Evolutionary conservation across 192 early-diverging fungal species (phyloP).

Genomic region (Umbelopsis ramanniana): DNA sequence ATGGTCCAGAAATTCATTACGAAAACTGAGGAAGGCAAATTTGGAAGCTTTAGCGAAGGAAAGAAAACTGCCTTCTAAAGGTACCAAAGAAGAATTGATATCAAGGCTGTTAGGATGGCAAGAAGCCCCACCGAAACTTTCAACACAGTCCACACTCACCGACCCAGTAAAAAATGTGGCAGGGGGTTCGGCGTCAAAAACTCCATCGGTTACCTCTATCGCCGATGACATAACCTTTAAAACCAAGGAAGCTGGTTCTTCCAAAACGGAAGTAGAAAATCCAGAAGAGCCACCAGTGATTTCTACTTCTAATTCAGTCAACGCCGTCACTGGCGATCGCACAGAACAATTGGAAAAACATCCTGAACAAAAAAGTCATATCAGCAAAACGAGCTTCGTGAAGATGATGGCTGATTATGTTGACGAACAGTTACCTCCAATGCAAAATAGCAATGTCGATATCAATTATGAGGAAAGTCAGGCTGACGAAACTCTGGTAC

Average conservation of each 20-base stretch:
- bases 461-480: conserved; percentile 1
- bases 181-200: too few species aligned
- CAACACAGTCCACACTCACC: background rate
- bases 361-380: background rate
- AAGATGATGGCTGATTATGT: conserved; percentile 9
- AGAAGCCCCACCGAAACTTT: background rate
- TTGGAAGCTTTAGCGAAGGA: conserved; percentile 25
- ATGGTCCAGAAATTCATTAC: conserved; percentile 26
- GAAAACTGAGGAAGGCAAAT: conserved; percentile 31
- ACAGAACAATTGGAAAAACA: too few species aligned
- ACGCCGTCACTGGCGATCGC: too few species aligned
- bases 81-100: conserved; percentile 37
- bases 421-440: background rate
- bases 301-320: too few species aligned
- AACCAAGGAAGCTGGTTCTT: too few species aligned
- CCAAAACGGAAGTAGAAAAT: too few species aligned
- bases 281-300: too few species aligned
- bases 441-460: background rate
- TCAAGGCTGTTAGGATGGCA: conserved; percentile 21
- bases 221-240: too few species aligned
- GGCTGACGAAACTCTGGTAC: background rate
- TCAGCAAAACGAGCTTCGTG: background rate
- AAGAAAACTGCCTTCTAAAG: conserved; percentile 12
- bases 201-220: too few species aligned
- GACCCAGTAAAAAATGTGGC: background rate